Percentiles rank a stretch among this genome's conserved stretches.
phyloP scores from a whole-genome alignment of 495 filamentous ascomycete species.

The Darksidea phi region DNA sequence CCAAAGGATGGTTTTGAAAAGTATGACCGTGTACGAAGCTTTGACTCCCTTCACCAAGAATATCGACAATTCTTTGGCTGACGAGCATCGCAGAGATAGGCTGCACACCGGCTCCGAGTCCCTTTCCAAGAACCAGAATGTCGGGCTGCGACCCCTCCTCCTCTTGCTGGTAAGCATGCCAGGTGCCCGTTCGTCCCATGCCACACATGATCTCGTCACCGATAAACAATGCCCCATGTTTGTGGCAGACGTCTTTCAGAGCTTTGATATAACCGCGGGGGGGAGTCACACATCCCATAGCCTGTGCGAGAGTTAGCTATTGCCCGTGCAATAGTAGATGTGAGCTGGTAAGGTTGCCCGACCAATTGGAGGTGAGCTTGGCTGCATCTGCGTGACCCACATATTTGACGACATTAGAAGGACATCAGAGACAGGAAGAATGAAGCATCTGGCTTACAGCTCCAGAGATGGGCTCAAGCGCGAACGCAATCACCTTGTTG shows the following conservation, averaged over 20 bases:
- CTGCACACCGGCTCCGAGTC: conserved; percentile 31
- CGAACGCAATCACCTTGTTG: conserved; percentile 70
- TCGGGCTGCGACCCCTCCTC: conserved; percentile 41
- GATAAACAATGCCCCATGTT: conserved; percentile 66
- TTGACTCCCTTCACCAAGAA: conserved; percentile 21
- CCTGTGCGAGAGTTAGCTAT: conserved; percentile 41
- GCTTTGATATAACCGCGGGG: conserved; percentile 64
- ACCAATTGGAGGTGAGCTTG: background rate
- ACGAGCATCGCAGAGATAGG: conserved; percentile 32
- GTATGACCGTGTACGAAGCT: conserved; percentile 37
- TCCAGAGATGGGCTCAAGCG: conserved; percentile 70
- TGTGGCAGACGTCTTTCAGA: conserved; percentile 61
- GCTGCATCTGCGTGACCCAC: background rate
- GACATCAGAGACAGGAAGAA: background rate
- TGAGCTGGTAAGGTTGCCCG: too few species aligned
- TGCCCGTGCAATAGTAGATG: background rate
- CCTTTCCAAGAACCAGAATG: conserved; percentile 47
- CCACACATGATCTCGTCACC: conserved; percentile 79
- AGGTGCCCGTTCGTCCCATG: conserved; percentile 44
- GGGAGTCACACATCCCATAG: conserved; percentile 63
- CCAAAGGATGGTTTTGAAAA: conserved; percentile 60
- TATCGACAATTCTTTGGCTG: conserved; percentile 22
- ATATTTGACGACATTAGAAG: background rate
- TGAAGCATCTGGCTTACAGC: conserved; percentile 41
- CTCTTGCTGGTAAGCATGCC: conserved; percentile 48